Evolutionary conservation across 2,329 filamentous ascomycete species (phyloP), one percentile per base, ranked within the genome.

Genomic region (Cercospora zeae-maydis): DNA sequence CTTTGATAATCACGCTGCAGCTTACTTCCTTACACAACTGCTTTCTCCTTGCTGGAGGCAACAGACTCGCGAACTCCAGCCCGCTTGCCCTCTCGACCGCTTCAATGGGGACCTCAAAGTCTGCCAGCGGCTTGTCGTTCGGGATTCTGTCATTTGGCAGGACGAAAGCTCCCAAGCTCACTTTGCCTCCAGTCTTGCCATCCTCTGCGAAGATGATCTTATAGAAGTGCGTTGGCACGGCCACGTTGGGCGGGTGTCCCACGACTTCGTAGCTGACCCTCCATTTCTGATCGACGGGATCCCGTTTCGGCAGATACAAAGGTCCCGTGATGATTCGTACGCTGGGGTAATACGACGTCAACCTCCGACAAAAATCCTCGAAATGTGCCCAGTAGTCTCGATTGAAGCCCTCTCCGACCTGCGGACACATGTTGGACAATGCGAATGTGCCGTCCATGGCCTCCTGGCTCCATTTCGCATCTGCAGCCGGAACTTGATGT

Each of bases 351-450:
- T 81, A 84, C 52, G 82, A 79, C 0, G 93, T 93, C 68, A 99
- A 82, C 16, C 92, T 83, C 9, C 95, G 86, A 79, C 93, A 97
- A 74, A 98, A 99, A 74, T 97, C 93, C 80, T 99, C 95, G 69
- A 99, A 93, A 77, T 99, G 95, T 37, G 95, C 90, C 95, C 95
- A 99, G 84, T 99, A 99, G 80, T 99, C 95, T 57, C 95, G 86
- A 80, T 99, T 99, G 83, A 99, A 99, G 63, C 95, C 95, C 75
- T 97, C 92, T 69, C 95, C 95, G 31, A 99, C 95, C 80, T 99
- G 95, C 33, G 95, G 95, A 75, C 93, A 96, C 93, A 99, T 99
- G 80, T 99, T 99, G 75, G 85, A 89, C 61, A 99, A 84, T 73
- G 86, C 88, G 75, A 99, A 99, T 2, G 95, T 99, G 62, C 91